Percentiles rank a stretch among this genome's conserved stretches.
Evolutionary conservation across 345 rosid genomes (phyloP).

Genomic region (Heritiera littoralis): DNA sequence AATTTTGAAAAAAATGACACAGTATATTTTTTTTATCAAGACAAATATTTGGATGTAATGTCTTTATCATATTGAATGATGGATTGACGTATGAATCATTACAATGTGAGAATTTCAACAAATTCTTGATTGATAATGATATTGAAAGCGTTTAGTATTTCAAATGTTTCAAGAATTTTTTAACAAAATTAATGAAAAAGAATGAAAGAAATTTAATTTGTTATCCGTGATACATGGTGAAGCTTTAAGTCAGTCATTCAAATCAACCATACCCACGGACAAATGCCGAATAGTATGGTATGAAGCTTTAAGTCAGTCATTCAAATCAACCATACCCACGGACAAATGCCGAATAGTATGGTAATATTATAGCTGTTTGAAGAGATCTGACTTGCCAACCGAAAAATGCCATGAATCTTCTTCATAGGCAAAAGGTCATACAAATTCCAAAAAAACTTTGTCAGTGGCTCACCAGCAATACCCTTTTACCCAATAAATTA

Average conservation of each 20-base stretch:
- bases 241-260: not conserved
- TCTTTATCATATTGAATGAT: conserved; percentile 11
- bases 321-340: not conserved
- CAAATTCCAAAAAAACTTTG: conserved; percentile 19
- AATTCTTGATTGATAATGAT: not conserved
- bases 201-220: not conserved
- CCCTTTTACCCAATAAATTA: conserved; percentile 3
- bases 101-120: not conserved
- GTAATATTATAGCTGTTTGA: conserved; percentile 3
- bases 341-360: not conserved
- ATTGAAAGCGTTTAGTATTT: not conserved
- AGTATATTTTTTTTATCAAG: not conserved
- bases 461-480: conserved; percentile 19
- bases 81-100: not conserved
- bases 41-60: not conserved
- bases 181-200: not conserved
- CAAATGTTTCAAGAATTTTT: not conserved
- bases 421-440: conserved; percentile 12
- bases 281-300: not conserved
- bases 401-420: not conserved
- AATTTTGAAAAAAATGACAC: not conserved
- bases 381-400: conserved; percentile 24
- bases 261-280: not conserved
- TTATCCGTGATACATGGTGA: not conserved
- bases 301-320: not conserved